Percentiles rank a stretch among this genome's conserved stretches.
These are phyloP conservation scores for Dalbergia cultrata DNA, from an alignment of 306 rosid genomes.

Conservation along the genomic window DNA sequence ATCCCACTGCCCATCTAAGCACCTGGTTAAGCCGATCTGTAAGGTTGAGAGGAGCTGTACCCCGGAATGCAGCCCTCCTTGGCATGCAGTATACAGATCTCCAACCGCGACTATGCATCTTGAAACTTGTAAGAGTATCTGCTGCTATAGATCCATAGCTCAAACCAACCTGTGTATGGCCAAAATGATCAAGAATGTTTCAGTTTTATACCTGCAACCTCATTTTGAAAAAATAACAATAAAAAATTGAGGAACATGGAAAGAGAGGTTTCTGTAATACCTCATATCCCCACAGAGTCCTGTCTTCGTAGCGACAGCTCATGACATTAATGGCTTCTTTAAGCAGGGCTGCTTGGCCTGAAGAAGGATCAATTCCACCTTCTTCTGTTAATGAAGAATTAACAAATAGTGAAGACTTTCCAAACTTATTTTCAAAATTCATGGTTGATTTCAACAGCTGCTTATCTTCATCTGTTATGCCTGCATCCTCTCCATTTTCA, in stretches of 20 bases:
- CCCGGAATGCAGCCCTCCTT: conserved; percentile 80
- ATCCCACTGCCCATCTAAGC: conserved; percentile 95
- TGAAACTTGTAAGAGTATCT: conserved; percentile 84
- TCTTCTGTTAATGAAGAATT: conserved; percentile 86
- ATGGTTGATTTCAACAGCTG: conserved; percentile 72
- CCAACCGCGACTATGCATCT: conserved; percentile 95
- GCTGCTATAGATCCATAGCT: conserved; percentile 90
- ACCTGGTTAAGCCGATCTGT: conserved; percentile 94
- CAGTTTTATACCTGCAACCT: not conserved
- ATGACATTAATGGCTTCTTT: conserved; percentile 97
- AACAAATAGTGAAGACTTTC: conserved; percentile 76
- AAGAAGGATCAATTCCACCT: conserved; percentile 85
- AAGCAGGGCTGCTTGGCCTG: conserved; percentile 80
- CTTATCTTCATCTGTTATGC: conserved; percentile 71
- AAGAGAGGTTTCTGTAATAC: conserved; percentile 52
- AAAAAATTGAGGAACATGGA: conserved; percentile 8
- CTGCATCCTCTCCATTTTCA: conserved; percentile 69
- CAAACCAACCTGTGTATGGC: conserved; percentile 77
- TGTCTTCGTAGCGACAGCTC: conserved; percentile 88
- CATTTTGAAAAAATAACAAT: not conserved
- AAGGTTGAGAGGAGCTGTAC: conserved; percentile 95
- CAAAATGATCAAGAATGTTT: conserved; percentile 40
- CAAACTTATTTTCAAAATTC: conserved; percentile 83
- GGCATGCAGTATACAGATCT: conserved; percentile 96
- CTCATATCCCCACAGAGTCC: conserved; percentile 94